Base-by-base conservation (phyloP, 2,329 filamentous ascomycete species). In the Fusarium sp. region DNA sequence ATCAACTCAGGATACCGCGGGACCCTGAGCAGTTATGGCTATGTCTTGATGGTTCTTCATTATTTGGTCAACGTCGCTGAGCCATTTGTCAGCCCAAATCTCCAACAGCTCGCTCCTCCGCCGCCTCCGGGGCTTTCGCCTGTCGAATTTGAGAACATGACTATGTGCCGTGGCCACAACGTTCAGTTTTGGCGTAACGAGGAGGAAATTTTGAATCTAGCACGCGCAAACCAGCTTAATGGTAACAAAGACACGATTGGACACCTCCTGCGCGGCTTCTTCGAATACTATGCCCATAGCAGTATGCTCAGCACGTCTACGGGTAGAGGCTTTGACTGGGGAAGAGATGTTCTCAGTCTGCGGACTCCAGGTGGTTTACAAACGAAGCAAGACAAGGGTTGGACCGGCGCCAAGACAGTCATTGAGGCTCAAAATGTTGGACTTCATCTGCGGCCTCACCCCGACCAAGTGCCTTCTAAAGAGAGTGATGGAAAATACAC, bases 41-140 rank as follows among this genome's bases (percentile, higher is more conserved):
- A 95, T 80, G 93, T 96, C 8, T 83, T 97, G 41, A 97, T 98
- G 94, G 90, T 97, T 7, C 84, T 97, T 18, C 95, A 98, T 80
- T 97, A 95, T 77, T 87, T 97, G 32, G 90, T 96, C 76, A 97
- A 97, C 74, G 81, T 97, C 56, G 92, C 88, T 2, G 85, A 89
- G 50, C 94, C 95, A 1, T 93, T 94, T 58, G 92, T 98, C 20
- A 90, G 93, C 63, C 93, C 93, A 0, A 97, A 98, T 76, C 85
- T 98, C 4, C 94, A 97, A 77, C 81, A 85, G 59, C 83, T 86
- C 73, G 86, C 81, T 38, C 85, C 82, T 13, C 82, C 80, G 12
- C 83, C 83, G 14, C 81, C 81, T 41, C 78, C 77, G 17, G 75
- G 80, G 27, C 63, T 73, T 37, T 71, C 70, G 6, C 60, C 70